Evolutionary conservation across 176 grass and related monocot species (phyloP), one percentile per base, ranked within the genome.

Genomic region (Aegilops tauschii): DNA sequence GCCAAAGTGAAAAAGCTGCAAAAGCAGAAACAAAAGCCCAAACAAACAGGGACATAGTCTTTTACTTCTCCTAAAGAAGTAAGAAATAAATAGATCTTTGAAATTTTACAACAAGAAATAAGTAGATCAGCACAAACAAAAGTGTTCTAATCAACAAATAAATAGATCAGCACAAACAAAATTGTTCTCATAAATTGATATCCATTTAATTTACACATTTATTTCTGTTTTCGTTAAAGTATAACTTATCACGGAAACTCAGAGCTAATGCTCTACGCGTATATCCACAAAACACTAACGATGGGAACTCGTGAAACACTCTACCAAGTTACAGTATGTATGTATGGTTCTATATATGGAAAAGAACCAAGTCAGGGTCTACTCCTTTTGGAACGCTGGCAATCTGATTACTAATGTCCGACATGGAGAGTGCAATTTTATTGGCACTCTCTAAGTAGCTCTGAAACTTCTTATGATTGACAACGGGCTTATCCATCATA

Each of bases 331-430:
- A 69, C 42, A 88, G 69, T 69, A 47, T 63, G 67, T 29, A 35
- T 36, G 6, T 7, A 71, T 25, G 21, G 8, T 12, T 18, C 67
- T 94, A 94, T 59, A 90, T 73, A 81, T 78, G 69, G 76, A 97
- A 97, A 67, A 92, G 77, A 28, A 92, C 44, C 61, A 91, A 9
- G n/a, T 83, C 83, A 65, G 86, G 88, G 49, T 94, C 84, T 18
- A 94, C n/a, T 23, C 73, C 92, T 69, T 76, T 64, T 16, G 95
- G 95, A n/a, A 91, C 17, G 40, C n/a, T 34, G 49, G 70, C 73
- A 75, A 9, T 73, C 29, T 76, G 65, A 37, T 82, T 49, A n/a
- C 17, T 83, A 35, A 21, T 88, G n/a, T 92, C 68, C 0, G 92
- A 81, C 12, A 97, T 49, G 1, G 90, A 91, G 17, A 86, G 29